Evolutionary conservation across 2,329 filamentous ascomycete species (phyloP).

Genomic region (Phyllosticta paracitricarpa): DNA sequence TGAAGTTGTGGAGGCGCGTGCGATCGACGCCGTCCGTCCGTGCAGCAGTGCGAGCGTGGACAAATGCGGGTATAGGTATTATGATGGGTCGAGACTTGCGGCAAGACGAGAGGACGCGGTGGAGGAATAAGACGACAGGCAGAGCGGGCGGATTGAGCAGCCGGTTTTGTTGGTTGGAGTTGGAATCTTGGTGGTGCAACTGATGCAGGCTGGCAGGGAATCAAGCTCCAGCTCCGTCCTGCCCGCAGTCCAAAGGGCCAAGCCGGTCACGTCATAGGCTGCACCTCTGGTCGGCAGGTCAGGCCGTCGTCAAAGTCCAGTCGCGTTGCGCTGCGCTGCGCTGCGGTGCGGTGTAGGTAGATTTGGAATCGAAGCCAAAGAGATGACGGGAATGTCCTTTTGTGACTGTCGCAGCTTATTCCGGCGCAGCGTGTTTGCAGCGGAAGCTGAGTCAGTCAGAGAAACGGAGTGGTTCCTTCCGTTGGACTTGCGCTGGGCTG

Average conservation of each 20-base stretch:
- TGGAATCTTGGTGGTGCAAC: not conserved
- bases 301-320: too few relatives aligned
- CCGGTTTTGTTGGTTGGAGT: not conserved
- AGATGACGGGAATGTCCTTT: too few relatives aligned
- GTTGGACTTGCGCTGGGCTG: too few relatives aligned
- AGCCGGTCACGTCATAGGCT: slow-evolving; percentile 8
- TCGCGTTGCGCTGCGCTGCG: too few relatives aligned
- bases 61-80: not conserved
- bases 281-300: not conserved
- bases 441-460: too few relatives aligned
- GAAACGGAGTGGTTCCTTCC: too few relatives aligned
- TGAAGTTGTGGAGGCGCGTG: slow-evolving; percentile 12
- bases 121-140: not conserved
- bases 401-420: too few relatives aligned
- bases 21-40: slow-evolving; percentile 9
- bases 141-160: not conserved
- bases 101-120: not conserved
- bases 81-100: not conserved
- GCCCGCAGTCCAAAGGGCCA: not conserved
- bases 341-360: too few relatives aligned
- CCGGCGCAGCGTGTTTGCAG: too few relatives aligned
- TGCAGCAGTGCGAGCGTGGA: not conserved
- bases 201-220: slow-evolving; percentile 6
- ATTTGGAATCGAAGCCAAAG: too few relatives aligned
- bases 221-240: slow-evolving; percentile 2